Evolutionary conservation across 768 basidiomycete genomes (phyloP), one percentile per base, ranked within the genome.

Genomic region (Lactifluus subvellereus): DNA sequence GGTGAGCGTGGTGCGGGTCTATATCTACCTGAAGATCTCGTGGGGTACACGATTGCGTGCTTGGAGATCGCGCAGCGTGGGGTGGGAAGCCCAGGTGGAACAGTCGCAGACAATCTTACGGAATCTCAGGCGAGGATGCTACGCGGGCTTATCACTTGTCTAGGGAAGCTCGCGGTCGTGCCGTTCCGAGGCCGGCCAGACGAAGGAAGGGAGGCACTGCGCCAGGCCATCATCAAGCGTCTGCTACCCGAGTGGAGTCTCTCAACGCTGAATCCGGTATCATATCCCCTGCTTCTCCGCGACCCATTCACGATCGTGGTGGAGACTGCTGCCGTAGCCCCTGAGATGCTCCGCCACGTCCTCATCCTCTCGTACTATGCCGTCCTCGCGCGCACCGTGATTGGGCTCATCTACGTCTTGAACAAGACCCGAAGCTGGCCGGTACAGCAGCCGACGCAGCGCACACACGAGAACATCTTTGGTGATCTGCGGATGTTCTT

Each of bases 241-340:
- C 76, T 97, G 30, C 72, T 96, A 38, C 93, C 94, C 0, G 94
- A 96, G 74, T 95, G 93, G 92, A 94, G 89, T 68, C 82, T 89
- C 43, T 87, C 90, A 30, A 88, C 91, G 1, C 78, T 93, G 61
- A 89, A 87, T 4, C 87, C 90, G 2, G 88, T 91, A 66, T 87
- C 91, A 0, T 88, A 87, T 59, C 94, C 95, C 1, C 77, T 98
- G 0, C 84, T 98, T 14, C 83, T 92, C 3, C 83, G 95, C 20
- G 93, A 97, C 72, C 95, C 97, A 0, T 87, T 98, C 69, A 88
- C 89, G 2, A 82, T 96, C 43, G 80, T 99, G 22, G 80, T 96
- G 30, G 96, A 99, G 75, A 85, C 89, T 0, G 94, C 95, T 0
- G 89, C 91, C 2, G 86, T 97, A 50, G 86, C 89, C 0, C 95